A percentile compares a stretch with the other conserved stretches of the same genome.
Evolutionary conservation across 2,329 filamentous ascomycete species (phyloP).

Genomic region (Didymella keratinophila): DNA sequence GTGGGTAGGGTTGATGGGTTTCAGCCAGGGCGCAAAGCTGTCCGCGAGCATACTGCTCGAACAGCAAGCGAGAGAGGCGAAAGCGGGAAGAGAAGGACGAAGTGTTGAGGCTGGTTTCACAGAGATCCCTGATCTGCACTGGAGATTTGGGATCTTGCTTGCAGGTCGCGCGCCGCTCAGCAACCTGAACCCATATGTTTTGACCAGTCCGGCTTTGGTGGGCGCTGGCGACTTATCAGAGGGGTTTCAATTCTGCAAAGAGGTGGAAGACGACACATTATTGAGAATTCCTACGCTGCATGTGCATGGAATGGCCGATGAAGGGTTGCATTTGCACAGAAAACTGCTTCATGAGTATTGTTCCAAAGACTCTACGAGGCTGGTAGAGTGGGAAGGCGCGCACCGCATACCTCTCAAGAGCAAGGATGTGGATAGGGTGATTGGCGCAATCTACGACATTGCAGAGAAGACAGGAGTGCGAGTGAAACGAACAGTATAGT

Average conservation of each 20-base stretch:
- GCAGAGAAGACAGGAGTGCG: conserved; percentile 59
- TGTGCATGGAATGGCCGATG: conserved; percentile 70
- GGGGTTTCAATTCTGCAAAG: conserved; percentile 47
- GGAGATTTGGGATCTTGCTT: conserved; percentile 68
- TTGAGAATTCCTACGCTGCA: conserved; percentile 69
- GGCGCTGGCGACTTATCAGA: conserved; percentile 55
- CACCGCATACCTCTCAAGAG: conserved; percentile 76
- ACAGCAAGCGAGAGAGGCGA: conserved; percentile 64
- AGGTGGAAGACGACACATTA: conserved; percentile 55
- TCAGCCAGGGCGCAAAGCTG: conserved; percentile 60
- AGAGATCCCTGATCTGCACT: conserved; percentile 50
- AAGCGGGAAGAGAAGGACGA: conserved; percentile 40
- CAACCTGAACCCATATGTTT: conserved; percentile 55
- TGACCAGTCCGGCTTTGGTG: conserved; percentile 50
- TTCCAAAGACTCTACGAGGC: conserved; percentile 58
- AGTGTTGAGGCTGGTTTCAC: conserved; percentile 33
- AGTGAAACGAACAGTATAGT: conserved; percentile 40
- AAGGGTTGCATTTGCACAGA: conserved; percentile 66
- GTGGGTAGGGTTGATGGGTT: conserved; percentile 61
- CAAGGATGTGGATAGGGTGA: conserved; percentile 67
- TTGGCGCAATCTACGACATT: conserved; percentile 61
- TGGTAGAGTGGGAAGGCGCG: conserved; percentile 77
- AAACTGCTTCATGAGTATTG: conserved; percentile 67
- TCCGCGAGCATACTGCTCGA: conserved; percentile 57
- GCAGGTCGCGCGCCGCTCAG: conserved; percentile 69